A percentile compares a stretch with the other conserved stretches of the same genome.
Conservation (phyloP, 495 filamentous ascomycete genomes). For the Podospora pseudopauciseta region DNA sequence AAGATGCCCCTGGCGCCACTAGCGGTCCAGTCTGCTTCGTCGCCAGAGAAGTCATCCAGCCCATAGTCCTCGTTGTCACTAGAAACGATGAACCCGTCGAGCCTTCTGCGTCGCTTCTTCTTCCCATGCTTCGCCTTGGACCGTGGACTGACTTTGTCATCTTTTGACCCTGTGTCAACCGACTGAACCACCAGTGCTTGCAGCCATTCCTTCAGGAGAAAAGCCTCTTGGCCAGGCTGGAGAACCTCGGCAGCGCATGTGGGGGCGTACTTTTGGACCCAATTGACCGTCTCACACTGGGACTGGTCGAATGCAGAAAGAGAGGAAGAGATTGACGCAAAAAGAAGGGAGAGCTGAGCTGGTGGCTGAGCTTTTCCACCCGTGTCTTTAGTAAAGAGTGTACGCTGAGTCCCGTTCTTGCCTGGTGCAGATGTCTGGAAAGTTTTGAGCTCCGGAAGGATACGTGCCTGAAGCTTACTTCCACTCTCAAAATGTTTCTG, state of each 20-base stretch:
- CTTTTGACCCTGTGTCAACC: slow-evolving; percentile 60
- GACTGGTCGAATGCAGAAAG: slow-evolving; percentile 78
- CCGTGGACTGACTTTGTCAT: slow-evolving; percentile 43
- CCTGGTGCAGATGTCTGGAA: slow-evolving; percentile 13
- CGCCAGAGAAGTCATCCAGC: slow-evolving; percentile 68
- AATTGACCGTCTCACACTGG: slow-evolving; percentile 67
- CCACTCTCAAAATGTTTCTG: slow-evolving; percentile 49
- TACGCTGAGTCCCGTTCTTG: slow-evolving; percentile 17
- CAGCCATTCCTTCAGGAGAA: slow-evolving; percentile 82
- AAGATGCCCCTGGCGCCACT: slow-evolving; percentile 35
- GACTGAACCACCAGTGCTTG: slow-evolving; percentile 65
- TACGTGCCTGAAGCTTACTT: slow-evolving; percentile 41
- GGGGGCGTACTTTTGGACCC: slow-evolving; percentile 88
- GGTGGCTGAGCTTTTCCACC: slow-evolving; percentile 39
- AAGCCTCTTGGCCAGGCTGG: slow-evolving; percentile 67
- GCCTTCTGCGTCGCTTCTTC: slow-evolving; percentile 67
- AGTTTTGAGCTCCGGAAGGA: slow-evolving; percentile 34
- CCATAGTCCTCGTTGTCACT: slow-evolving; percentile 78
- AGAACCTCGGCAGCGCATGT: slow-evolving; percentile 65
- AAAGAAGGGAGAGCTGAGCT: slow-evolving; percentile 58
- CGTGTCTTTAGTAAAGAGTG: slow-evolving; percentile 6
- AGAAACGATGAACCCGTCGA: slow-evolving; percentile 82
- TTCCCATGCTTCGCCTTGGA: slow-evolving; percentile 48
- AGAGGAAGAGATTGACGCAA: slow-evolving; percentile 53
- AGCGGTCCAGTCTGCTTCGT: slow-evolving; percentile 54